Base-by-base conservation (phyloP, 106 monocot species). In the Triglochin maritima region DNA sequence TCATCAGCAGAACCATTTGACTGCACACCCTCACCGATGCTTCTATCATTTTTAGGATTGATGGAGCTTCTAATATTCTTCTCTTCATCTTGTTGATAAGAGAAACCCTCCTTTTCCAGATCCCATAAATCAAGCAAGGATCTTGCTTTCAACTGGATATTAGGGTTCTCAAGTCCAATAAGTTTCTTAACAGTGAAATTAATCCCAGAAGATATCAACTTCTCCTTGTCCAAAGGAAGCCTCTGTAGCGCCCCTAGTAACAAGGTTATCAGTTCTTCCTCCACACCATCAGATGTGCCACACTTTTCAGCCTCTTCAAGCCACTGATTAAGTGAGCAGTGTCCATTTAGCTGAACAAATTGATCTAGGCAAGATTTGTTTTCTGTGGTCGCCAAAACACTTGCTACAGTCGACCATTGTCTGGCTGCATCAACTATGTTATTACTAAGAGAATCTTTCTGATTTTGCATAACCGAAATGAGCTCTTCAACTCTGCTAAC, bases 281-380 rank as follows among this genome's bases (percentile, higher is more conserved):
- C n/a, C 48, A 57, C 11, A 47, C 47, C 51, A 9, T 75, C 72
- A 63, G 45, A 53, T 6, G 46, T 17, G 73, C 81, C 79, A 59
- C 9, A 57, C 57, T 62, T 16, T 46, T 67, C 59, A 59, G 79
- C 82, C 67, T 79, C 77, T 57, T 79, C 76, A 57, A 87, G 79
- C 87, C 89, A 94, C 44, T 75, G 71, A 61, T 72, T 82, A 5
- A 94, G 76, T 73, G 83, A 79, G 17, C 17, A 14, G 7, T 84
- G 74, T 46, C 94, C 94, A 85, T 89, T 75, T 64, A 89, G 72
- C 64, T 71, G 74, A 47, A 94, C 63, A 71, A 94, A 94, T 66
- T 77, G 82, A 56, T 77, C 44, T 29, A 94, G 82, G 63, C 86
- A 89, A 49, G 78, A 80, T 60, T 74, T 70, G 55, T 75, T 81